Conservation (phyloP, 1,139 yeast genomes). For the Debaryomyces coudertii region DNA sequence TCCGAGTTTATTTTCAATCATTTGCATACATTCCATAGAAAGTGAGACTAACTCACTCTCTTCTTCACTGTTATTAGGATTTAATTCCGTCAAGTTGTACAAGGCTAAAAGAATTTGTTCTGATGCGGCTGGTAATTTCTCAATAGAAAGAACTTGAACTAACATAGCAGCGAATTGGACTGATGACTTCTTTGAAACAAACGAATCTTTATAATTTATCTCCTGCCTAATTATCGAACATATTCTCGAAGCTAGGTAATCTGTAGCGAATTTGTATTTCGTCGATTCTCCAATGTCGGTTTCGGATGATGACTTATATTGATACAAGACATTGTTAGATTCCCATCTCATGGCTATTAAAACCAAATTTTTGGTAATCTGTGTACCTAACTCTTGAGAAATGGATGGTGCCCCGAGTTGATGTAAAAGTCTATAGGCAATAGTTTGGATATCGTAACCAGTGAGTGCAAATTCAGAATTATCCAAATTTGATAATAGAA, state of each 20-base stretch:
- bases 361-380: conserved; percentile 69
- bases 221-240: conserved; percentile 71
- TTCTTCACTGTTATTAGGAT: conserved; percentile 43
- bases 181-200: conserved; percentile 65
- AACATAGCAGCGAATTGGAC: conserved; percentile 64
- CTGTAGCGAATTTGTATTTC: conserved; percentile 49
- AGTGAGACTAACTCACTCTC: conserved; percentile 57
- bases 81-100: conserved; percentile 53
- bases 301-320: conserved; percentile 23
- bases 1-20: conserved; percentile 73
- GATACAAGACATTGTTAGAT: conserved; percentile 40
- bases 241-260: conserved; percentile 64
- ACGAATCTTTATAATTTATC: conserved; percentile 49
- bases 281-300: conserved; percentile 25
- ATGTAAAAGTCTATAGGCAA: conserved; percentile 69
- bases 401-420: conserved; percentile 82
- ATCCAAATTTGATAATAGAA: conserved; percentile 47
- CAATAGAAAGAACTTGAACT: conserved; percentile 49
- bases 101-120: conserved; percentile 63
- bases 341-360: conserved; percentile 68
- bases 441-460: conserved; percentile 55
- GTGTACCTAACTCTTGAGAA: conserved; percentile 64
- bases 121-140: conserved; percentile 39
- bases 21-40: conserved; percentile 68
- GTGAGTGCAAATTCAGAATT: conserved; percentile 35